Conservation (phyloP, 352 stramenopile genomes). For the Globisporangium recalcitrans region DNA sequence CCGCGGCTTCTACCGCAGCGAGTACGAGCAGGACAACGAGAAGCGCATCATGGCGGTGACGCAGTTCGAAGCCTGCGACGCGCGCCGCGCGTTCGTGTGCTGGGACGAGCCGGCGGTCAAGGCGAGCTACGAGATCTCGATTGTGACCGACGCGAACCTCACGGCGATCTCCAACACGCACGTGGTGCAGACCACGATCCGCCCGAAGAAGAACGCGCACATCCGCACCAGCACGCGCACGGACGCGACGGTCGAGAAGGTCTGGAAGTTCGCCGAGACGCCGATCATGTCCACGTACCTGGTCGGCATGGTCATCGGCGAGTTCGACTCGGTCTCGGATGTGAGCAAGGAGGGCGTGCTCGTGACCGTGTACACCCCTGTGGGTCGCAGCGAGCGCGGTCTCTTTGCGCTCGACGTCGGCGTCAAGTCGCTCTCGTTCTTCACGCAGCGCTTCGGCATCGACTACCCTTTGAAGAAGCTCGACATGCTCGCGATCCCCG, state of each 20-base stretch:
- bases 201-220: conserved; percentile 52
- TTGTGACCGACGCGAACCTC: conserved; percentile 85
- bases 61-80: conserved; percentile 82
- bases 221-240: conserved; percentile 37
- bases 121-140: conserved; percentile 91
- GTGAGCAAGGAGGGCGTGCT: conserved; percentile 89
- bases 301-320: conserved; percentile 89
- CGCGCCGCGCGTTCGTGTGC: conserved; percentile 95
- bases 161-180: conserved; percentile 96
- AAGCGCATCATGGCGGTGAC: conserved; percentile 92
- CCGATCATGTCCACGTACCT: conserved; percentile 98
- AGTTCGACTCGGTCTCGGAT: conserved; percentile 94
- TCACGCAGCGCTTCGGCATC: conserved; percentile 67
- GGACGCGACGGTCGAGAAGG: conserved; percentile 40
- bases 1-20: conserved; percentile 94
- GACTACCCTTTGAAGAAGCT: conserved; percentile 97
- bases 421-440: conserved; percentile 64
- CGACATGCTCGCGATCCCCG: conserved; percentile 96
- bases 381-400: conserved; percentile 88
- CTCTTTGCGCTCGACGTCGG: conserved; percentile 88
- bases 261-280: conserved; percentile 87
- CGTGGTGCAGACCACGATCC: conserved; percentile 78
- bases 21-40: conserved; percentile 90
- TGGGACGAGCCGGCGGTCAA: conserved; percentile 98
- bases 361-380: conserved; percentile 94